Evolutionary conservation across 2,329 filamentous ascomycete species (phyloP).

Genomic region (Phialophora macrospora): DNA sequence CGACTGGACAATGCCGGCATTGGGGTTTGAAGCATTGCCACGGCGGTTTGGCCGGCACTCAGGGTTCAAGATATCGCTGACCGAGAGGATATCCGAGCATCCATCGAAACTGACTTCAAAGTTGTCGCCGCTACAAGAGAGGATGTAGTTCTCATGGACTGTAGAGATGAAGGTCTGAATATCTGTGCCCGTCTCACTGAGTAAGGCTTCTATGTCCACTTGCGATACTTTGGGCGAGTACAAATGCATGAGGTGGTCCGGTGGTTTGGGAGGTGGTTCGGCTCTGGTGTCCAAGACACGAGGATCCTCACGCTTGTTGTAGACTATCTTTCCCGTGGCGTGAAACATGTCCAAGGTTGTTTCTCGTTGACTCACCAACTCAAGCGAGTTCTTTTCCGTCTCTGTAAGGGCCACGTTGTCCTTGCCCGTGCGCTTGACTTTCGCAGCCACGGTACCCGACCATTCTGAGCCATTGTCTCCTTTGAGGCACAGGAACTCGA

Average conservation of each 20-base stretch:
- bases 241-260: slow-evolving; percentile 62
- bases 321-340: slow-evolving; percentile 91
- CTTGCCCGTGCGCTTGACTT: slow-evolving; percentile 62
- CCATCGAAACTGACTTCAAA: slow-evolving; percentile 78
- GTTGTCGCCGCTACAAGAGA: slow-evolving; percentile 74
- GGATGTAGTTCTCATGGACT: slow-evolving; percentile 88
- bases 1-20: slow-evolving; percentile 28
- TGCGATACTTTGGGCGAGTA: slow-evolving; percentile 67
- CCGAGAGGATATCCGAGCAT: slow-evolving; percentile 86
- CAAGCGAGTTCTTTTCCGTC: slow-evolving; percentile 77
- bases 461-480: slow-evolving; percentile 75
- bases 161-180: slow-evolving; percentile 87
- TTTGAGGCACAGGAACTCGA: slow-evolving; percentile 90
- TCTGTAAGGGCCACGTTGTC: slow-evolving; percentile 68
- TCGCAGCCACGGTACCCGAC: slow-evolving; percentile 73
- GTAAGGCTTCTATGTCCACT: slow-evolving; percentile 73
- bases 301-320: slow-evolving; percentile 81
- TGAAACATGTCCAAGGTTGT: slow-evolving; percentile 93
- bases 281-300: slow-evolving; percentile 42
- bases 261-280: slow-evolving; percentile 58
- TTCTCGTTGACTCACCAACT: slow-evolving; percentile 83
- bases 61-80: slow-evolving; percentile 81
- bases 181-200: slow-evolving; percentile 92
- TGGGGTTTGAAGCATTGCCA: slow-evolving; percentile 30
- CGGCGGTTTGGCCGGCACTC: slow-evolving; percentile 56